phyloP scores from a whole-genome alignment of 2,329 filamentous ascomycete species.

The Nemania diffusa region DNA sequence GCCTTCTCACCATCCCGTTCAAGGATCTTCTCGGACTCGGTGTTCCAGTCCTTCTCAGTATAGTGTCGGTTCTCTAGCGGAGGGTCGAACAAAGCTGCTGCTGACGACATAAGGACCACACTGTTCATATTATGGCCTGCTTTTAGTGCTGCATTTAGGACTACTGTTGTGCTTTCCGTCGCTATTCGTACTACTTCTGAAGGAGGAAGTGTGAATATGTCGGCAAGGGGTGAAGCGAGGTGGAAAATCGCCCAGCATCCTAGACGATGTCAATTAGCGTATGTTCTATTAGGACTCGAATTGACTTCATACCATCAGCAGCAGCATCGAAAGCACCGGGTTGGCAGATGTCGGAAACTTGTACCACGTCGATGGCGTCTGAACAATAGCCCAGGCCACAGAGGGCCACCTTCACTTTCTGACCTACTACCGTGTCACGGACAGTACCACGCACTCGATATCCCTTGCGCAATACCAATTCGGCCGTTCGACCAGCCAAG shows the following conservation, averaged over 20 bases:
- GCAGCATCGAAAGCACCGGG: slow-evolving; percentile 40
- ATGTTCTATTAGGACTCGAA: neutral
- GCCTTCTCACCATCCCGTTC: slow-evolving; percentile 35
- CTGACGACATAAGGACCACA: slow-evolving; percentile 44
- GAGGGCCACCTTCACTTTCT: slow-evolving; percentile 42
- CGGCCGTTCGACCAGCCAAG: slow-evolving; percentile 45
- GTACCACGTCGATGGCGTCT: slow-evolving; percentile 42
- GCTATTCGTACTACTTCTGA: slow-evolving; percentile 42
- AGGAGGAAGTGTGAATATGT: slow-evolving; percentile 39
- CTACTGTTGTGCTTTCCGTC: slow-evolving; percentile 37
- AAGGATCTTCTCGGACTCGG: slow-evolving; percentile 37
- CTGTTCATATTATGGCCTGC: slow-evolving; percentile 39
- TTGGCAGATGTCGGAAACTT: slow-evolving; percentile 42
- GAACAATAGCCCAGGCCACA: slow-evolving; percentile 37
- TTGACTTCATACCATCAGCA: slow-evolving; percentile 38
- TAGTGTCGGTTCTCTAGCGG: slow-evolving; percentile 38
- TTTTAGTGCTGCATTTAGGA: slow-evolving; percentile 41
- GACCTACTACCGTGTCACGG: slow-evolving; percentile 41
- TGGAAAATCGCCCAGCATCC: slow-evolving; percentile 46
- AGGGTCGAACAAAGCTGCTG: slow-evolving; percentile 42
- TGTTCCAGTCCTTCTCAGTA: slow-evolving; percentile 46
- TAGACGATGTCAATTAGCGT: slow-evolving; percentile 22
- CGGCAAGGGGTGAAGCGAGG: slow-evolving; percentile 42
- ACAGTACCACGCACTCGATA: slow-evolving; percentile 47
- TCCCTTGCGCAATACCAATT: slow-evolving; percentile 40